Evolutionary conservation across 352 stramenopile species (phyloP).

Genomic region (Globisporangium paddicum): DNA sequence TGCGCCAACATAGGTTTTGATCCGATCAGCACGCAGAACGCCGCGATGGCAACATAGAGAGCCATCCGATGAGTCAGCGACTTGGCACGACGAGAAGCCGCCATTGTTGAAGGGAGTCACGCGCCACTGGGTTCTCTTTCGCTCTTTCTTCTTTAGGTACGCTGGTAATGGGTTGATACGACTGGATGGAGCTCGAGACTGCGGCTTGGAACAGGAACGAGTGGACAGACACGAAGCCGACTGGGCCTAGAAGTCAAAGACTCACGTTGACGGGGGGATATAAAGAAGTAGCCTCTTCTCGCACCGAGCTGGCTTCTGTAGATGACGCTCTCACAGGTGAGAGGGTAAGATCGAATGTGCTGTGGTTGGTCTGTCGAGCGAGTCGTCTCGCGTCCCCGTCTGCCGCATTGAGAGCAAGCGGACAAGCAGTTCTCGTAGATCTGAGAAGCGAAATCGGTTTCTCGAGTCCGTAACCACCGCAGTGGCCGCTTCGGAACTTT

Average conservation of each 20-base stretch:
- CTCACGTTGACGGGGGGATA: not conserved
- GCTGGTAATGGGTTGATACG: no score
- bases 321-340: conserved; percentile 8
- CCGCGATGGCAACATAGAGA: not conserved
- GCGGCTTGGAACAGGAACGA: not conserved
- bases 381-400: not conserved
- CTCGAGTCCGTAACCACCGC: not conserved
- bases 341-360: conserved; percentile 11
- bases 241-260: not conserved
- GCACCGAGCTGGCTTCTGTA: conserved; percentile 1
- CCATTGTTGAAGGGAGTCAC: not conserved
- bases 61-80: not conserved
- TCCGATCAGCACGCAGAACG: not conserved
- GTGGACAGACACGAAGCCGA: not conserved
- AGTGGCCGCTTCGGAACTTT: not conserved
- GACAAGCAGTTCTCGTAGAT: not conserved
- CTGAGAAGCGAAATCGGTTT: not conserved
- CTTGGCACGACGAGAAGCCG: not conserved
- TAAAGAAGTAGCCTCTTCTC: conserved; percentile 11
- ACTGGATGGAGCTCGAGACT: no score
- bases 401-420: not conserved
- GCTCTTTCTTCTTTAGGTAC: no score
- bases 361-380: not conserved
- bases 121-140: not conserved
- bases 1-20: not conserved